Evolutionary conservation across 805 yeast species (phyloP).

Genomic region (Scheffersomyces ergatensis): DNA sequence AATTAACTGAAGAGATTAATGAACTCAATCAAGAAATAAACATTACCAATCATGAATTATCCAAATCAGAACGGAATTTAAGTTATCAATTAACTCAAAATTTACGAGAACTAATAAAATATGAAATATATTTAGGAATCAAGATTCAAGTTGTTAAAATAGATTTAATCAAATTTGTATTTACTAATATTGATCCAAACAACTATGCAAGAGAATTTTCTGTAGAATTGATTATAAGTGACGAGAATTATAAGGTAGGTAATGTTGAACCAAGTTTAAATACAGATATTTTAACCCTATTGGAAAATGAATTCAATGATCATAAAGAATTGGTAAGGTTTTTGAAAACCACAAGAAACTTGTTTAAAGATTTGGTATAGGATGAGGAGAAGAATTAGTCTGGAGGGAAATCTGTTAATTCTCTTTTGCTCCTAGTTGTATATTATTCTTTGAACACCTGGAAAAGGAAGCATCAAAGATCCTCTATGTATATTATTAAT

Average conservation of each 20-base stretch:
- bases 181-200: slow-evolving; percentile 45
- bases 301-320: slow-evolving; percentile 21
- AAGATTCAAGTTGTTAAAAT: slow-evolving; percentile 49
- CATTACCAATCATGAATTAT: slow-evolving; percentile 14
- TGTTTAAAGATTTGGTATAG: slow-evolving; percentile 5
- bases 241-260: slow-evolving; percentile 35
- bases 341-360: slow-evolving; percentile 12
- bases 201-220: slow-evolving; percentile 40
- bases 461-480: too few species aligned
- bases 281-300: slow-evolving; percentile 7
- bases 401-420: too few species aligned
- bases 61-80: slow-evolving; percentile 30
- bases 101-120: slow-evolving; percentile 49
- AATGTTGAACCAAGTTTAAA: slow-evolving; percentile 38
- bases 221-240: slow-evolving; percentile 46
- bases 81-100: slow-evolving; percentile 45
- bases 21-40: slow-evolving; percentile 11
- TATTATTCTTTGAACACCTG: too few species aligned
- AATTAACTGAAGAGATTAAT: slow-evolving; percentile 24
- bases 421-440: too few species aligned
- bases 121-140: slow-evolving; percentile 56
- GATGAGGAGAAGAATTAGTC: too few species aligned
- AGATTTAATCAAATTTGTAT: slow-evolving; percentile 47
- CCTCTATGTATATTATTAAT: too few species aligned
- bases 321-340: slow-evolving; percentile 26